Percentiles rank a stretch among this genome's conserved stretches.
Evolutionary conservation across 345 rosid genomes (phyloP).

Genomic region (Salix koriyanagi): DNA sequence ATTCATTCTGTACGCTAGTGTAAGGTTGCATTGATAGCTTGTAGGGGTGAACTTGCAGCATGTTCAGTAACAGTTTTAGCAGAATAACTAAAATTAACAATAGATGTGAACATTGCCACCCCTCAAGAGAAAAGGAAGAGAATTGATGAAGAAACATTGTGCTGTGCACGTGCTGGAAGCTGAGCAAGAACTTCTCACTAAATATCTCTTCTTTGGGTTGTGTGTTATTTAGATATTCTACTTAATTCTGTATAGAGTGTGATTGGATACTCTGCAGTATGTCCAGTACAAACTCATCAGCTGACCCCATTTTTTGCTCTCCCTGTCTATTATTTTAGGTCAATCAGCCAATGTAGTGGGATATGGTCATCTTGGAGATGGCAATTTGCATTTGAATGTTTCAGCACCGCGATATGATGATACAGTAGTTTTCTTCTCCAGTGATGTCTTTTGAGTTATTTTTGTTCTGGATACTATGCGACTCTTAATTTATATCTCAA

Average conservation of each 20-base stretch:
- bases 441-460: background rate
- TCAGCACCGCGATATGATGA: slow-evolving; percentile 66
- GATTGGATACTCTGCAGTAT: background rate
- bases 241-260: background rate
- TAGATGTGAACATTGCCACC: background rate
- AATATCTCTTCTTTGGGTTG: background rate
- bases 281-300: background rate
- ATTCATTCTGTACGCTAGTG: background rate
- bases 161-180: background rate
- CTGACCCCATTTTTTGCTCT: background rate
- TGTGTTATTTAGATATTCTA: background rate
- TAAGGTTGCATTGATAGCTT: background rate
- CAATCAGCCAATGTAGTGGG: slow-evolving; percentile 65
- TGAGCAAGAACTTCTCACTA: background rate
- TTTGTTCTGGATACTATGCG: background rate
- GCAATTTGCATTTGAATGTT: slow-evolving; percentile 88
- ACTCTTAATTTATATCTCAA: background rate
- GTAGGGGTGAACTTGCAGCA: background rate
- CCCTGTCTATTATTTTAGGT: slow-evolving; percentile 40
- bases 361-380: slow-evolving; percentile 95
- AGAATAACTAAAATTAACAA: background rate
- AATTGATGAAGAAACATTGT: no score
- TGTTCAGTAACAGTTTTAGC: background rate
- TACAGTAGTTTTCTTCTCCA: slow-evolving; percentile 33
- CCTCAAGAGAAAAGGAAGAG: background rate